Evolutionary conservation across 2,329 filamentous ascomycete species (phyloP), one percentile per base, ranked within the genome.

Genomic region (Verticillium isaacii): DNA sequence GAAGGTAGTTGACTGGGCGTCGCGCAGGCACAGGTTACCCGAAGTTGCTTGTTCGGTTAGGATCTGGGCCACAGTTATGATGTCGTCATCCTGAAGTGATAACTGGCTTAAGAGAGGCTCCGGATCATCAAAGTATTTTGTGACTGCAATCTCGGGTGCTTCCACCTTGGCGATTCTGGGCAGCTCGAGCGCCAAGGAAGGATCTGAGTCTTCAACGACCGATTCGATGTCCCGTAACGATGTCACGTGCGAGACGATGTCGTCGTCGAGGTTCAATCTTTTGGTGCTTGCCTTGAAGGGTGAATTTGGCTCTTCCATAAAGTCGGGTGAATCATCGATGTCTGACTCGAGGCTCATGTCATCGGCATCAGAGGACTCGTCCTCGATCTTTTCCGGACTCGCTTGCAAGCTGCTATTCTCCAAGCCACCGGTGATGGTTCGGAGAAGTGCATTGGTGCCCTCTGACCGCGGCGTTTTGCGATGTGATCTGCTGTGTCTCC

Each of bases 31-130:
- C 32, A 66, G n/a, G 17, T 32, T 66, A 1, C 86, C 83, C 11
- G 80, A 84, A 2, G 85, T 81, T 25, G 88, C 83, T 70, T 92
- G 89, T 63, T 91, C 88, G 2, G 87, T 88, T n/a, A 92, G 74
- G 41, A 91, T 83, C 68, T 92, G 89, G 0, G 88, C 89, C 32
- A 89, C 80, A 59, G 85, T 84, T 37, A 92, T 85, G 62, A 85
- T 80, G 50, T 90, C 87, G 2, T 86, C 82, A 60, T 88, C 85
- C 1, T 78, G 74, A 17, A 82, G 71, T 11, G 77, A 73, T 29
- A 81, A 69, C 29, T 82, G 78, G 11, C 80, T 67, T 36, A 74
- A 72, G 1, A 80, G 72, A 11, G 85, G 85, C 66, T 88, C 84
- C 5, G 84, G 82, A 29, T 87, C 84, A 1, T 82, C 80, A 67